Base-by-base conservation (phyloP, 331 rosid genomes). In the Saraca asoca region DNA sequence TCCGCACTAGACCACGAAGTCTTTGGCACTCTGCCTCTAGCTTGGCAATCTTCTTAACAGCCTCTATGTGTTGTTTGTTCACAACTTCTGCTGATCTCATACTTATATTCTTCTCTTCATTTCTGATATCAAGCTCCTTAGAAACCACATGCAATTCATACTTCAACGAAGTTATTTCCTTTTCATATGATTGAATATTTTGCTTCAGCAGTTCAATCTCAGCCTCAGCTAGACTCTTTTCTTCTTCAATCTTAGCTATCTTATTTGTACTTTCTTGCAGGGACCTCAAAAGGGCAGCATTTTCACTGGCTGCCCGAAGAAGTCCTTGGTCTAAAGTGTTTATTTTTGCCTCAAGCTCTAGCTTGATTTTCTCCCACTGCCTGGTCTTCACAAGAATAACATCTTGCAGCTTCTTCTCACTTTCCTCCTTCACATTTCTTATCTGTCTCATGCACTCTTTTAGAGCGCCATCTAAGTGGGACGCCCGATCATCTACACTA, bases 41-140 rank as follows among this genome's bases (percentile, higher is more conserved):
- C 81, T 83, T 89, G 51, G 85, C 72, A 58, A 92, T 84, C 68
- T 83, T 85, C 79, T 83, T 85, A 42, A 79, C 88, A 61, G 85
- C 95, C 78, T 92, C 96, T 34, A 12, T 7, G 51, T 87, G 91
- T 68, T 81, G 89, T 81, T 84, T 89, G 87, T 82, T 87, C 29
- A 87, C 93, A 49, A 50, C 89, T 66, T 89, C 96, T 35, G 96
- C 95, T 55, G 96, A 87, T 75, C 89, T 89, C 79, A 92, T 74
- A 58, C 87, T 69, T 82, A 92, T 89, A 75, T 83, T 84, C 81
- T 89, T 92, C 82, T 92, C 98, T 77, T 92, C 98, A 42, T 81
- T 92, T 5, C 98, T 95, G 56, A 92, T 92, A 74, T 92, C 98
- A 54, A 92, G 80, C 87, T 92, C 98, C 77, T 89, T 92, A 51